Evolutionary conservation across 345 rosid genomes (phyloP).

Genomic region (Salix caprea): DNA sequence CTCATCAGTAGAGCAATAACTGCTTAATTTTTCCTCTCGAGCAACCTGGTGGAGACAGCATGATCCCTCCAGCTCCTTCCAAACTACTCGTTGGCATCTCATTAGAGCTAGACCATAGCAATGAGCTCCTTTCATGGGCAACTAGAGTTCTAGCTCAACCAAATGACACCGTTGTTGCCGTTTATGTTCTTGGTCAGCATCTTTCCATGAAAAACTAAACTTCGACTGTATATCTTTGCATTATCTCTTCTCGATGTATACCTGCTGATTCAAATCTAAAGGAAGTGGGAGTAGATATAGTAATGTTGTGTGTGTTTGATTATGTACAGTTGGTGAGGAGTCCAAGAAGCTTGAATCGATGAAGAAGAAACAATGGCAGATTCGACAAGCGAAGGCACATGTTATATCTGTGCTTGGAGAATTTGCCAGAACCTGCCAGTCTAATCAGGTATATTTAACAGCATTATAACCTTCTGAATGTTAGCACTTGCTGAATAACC

Average conservation of each 20-base stretch:
- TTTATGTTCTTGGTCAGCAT: constrained; percentile 64
- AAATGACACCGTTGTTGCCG: constrained; percentile 62
- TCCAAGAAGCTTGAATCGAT: constrained; percentile 41
- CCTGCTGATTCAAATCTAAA: not conserved
- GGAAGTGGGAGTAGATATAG: too few species aligned
- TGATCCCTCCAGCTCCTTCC: constrained; percentile 45
- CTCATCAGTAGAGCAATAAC: not conserved
- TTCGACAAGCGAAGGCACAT: constrained; percentile 72
- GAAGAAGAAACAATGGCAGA: constrained; percentile 33
- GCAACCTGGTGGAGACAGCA: constrained; percentile 11
- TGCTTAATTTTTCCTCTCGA: not conserved
- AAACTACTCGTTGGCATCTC: constrained; percentile 74
- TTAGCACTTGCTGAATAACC: not conserved
- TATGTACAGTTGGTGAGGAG: constrained; percentile 40
- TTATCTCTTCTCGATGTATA: not conserved
- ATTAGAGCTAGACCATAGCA: constrained; percentile 52
- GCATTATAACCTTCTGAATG: not conserved
- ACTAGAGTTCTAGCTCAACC: constrained; percentile 69
- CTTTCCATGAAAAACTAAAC: not conserved
- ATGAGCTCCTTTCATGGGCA: constrained; percentile 76
- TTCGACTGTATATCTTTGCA: not conserved
- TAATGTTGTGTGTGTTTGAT: constrained; percentile 1
- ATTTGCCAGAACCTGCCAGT: constrained; percentile 53
- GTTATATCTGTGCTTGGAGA: constrained; percentile 87
- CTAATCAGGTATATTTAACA: constrained; percentile 42